A percentile compares a stretch with the other conserved stretches of the same genome.
phyloP scores from a whole-genome alignment of 2,329 filamentous ascomycete genomes.

The Neonectria faginata region DNA sequence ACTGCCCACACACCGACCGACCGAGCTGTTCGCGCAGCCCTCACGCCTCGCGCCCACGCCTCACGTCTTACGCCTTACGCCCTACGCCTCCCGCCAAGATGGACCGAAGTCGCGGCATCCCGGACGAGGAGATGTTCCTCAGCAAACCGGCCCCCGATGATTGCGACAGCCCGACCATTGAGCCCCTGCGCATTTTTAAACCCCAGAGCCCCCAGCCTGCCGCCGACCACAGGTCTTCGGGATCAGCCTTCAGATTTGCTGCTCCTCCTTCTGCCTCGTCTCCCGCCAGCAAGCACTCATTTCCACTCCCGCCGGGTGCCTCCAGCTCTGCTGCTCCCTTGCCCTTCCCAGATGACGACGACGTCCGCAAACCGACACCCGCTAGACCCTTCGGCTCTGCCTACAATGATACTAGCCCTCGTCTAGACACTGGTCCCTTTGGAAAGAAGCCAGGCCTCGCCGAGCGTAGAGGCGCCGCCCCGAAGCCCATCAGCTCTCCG shows the following conservation, averaged over 20 bases:
- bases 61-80: constrained; percentile 11
- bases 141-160: constrained; percentile 64
- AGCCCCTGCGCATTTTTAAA: constrained; percentile 88
- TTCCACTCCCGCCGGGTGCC: constrained; percentile 75
- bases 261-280: constrained; percentile 59
- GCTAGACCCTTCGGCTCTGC: constrained; percentile 60
- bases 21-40: constrained; percentile 12
- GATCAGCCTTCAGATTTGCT: constrained; percentile 62
- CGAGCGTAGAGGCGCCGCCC: constrained; percentile 83
- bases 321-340: constrained; percentile 75
- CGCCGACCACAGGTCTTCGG: constrained; percentile 53
- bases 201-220: constrained; percentile 73
- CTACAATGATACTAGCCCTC: constrained; percentile 64
- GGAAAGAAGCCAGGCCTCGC: constrained; percentile 76
- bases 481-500: constrained; percentile 86
- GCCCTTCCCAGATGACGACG: constrained; percentile 80
- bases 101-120: constrained; percentile 71
- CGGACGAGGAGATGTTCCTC: constrained; percentile 88
- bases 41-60: constrained; percentile 1
- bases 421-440: constrained; percentile 66
- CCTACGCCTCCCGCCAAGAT: constrained; percentile 51
- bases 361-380: constrained; percentile 59
- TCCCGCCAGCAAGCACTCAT: constrained; percentile 63
- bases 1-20: constrained; percentile 3
- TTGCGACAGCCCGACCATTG: constrained; percentile 80